phyloP scores from a whole-genome alignment of 345 rosid species.

The Citrus maxima region DNA sequence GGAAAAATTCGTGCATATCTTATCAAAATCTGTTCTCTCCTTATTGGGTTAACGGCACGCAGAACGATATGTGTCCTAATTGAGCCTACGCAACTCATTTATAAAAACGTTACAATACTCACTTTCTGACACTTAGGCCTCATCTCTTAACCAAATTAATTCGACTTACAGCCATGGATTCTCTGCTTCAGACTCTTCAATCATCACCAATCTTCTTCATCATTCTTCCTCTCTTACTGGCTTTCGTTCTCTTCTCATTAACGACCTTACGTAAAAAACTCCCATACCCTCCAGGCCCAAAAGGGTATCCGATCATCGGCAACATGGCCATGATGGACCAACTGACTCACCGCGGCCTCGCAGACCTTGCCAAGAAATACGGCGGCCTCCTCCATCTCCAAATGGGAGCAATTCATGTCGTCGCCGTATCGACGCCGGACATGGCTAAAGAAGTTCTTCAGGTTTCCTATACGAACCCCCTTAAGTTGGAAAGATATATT shows the following conservation, averaged over 20 bases:
- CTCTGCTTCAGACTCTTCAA: not conserved
- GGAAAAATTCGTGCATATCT: not conserved
- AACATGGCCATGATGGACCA: slow-evolving; percentile 66
- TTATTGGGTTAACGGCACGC: not conserved
- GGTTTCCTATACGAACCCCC: slow-evolving; percentile 2
- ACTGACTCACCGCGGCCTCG: slow-evolving; percentile 77
- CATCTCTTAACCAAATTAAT: not conserved
- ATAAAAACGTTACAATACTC: not conserved
- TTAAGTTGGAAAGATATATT: not conserved
- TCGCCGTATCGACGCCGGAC: slow-evolving; percentile 58
- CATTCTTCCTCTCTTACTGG: not conserved
- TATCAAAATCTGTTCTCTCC: not conserved
- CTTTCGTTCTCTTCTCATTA: not conserved
- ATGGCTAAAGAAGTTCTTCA: slow-evolving; percentile 73
- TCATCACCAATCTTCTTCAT: slow-evolving; percentile 18
- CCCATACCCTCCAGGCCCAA: slow-evolving; percentile 80
- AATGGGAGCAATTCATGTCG: slow-evolving; percentile 54
- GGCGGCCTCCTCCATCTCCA: slow-evolving; percentile 54
- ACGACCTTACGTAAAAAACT: slow-evolving; percentile 10
- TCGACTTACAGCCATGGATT: not conserved
- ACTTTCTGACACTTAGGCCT: not conserved
- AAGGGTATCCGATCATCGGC: slow-evolving; percentile 65
- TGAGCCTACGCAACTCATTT: not conserved
- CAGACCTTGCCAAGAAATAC: slow-evolving; percentile 42
- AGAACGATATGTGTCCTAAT: not conserved